Percentiles rank a stretch among this genome's conserved stretches.
These are phyloP conservation scores for Penicillium goetzii DNA, from an alignment of 495 filamentous ascomycete species.

Conservation along the genomic window DNA sequence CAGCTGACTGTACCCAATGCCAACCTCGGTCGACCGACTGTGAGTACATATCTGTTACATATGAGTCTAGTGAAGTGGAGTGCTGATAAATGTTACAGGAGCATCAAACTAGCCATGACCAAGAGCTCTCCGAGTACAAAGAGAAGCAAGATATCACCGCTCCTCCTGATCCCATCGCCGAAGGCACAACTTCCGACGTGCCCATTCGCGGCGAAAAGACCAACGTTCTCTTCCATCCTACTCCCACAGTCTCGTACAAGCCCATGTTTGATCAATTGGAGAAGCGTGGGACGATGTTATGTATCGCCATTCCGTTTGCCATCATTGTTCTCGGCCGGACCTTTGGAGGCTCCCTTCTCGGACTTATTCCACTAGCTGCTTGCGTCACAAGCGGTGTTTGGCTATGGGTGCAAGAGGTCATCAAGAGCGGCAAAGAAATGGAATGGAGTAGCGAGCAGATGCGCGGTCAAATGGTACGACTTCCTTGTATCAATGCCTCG, in stretches of 20 bases:
- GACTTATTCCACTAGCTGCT: conserved; percentile 69
- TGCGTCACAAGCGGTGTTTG: conserved; percentile 76
- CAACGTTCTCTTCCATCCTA: conserved; percentile 94
- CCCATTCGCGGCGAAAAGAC: conserved; percentile 96
- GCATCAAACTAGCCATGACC: conserved; percentile 63
- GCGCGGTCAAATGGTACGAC: conserved; percentile 73
- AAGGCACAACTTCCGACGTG: conserved; percentile 84
- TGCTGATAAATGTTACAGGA: conserved; percentile 42
- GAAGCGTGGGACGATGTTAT: conserved; percentile 67
- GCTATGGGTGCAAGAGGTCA: conserved; percentile 86
- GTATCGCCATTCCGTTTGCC: conserved; percentile 66
- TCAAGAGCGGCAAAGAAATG: conserved; percentile 75
- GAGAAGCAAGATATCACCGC: conserved; percentile 86
- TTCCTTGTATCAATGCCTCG: not conserved
- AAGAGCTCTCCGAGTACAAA: conserved; percentile 74
- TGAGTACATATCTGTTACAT: conserved; percentile 32
- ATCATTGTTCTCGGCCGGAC: conserved; percentile 78
- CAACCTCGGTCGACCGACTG: conserved; percentile 76
- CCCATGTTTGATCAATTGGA: conserved; percentile 82
- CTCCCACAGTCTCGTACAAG: conserved; percentile 81
- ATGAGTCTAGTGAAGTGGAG: not conserved
- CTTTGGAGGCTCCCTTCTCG: conserved; percentile 76
- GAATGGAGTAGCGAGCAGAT: conserved; percentile 90
- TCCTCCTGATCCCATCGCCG: conserved; percentile 81
- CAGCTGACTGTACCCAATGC: conserved; percentile 87